Conservation (phyloP, 176 grass and related monocot species). For the Pontederia paniculata region DNA sequence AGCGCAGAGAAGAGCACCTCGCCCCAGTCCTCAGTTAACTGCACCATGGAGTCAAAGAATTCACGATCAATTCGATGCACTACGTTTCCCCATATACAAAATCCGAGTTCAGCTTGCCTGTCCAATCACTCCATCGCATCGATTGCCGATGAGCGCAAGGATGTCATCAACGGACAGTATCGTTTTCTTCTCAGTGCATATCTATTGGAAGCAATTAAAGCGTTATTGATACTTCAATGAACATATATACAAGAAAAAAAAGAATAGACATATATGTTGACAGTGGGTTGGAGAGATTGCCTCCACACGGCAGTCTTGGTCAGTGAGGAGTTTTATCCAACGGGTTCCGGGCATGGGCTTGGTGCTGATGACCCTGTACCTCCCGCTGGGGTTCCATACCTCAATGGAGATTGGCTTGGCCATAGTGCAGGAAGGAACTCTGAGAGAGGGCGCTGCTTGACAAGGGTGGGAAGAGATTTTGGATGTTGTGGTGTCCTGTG, state of each 20-base stretch:
- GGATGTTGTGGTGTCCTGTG: no score
- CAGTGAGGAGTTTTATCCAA: slow-evolving; percentile 87
- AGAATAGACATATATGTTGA: no score
- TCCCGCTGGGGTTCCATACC: slow-evolving; percentile 90
- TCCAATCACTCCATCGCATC: slow-evolving; percentile 77
- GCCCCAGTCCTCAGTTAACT: slow-evolving; percentile 95
- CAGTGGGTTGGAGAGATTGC: neutral
- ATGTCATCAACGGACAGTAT: slow-evolving; percentile 83
- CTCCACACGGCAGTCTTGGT: slow-evolving; percentile 79
- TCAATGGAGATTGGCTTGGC: slow-evolving; percentile 75
- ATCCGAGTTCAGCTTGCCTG: slow-evolving; percentile 44
- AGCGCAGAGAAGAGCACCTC: slow-evolving; percentile 91
- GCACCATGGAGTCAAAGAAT: slow-evolving; percentile 11
- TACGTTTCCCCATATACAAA: no score
- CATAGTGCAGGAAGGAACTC: slow-evolving; percentile 28
- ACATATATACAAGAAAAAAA: no score
- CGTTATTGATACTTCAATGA: no score
- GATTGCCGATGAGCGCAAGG: slow-evolving; percentile 65
- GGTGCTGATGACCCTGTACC: slow-evolving; percentile 78
- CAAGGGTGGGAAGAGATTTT: no score
- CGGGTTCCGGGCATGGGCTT: slow-evolving; percentile 88
- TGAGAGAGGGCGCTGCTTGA: no score
- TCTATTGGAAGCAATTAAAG: no score
- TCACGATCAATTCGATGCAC: no score
- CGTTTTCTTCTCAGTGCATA: slow-evolving; percentile 79